Evolutionary conservation across 2,329 filamentous ascomycete species (phyloP), one percentile per base, ranked within the genome.

Genomic region (Aspergillus tubingensis): DNA sequence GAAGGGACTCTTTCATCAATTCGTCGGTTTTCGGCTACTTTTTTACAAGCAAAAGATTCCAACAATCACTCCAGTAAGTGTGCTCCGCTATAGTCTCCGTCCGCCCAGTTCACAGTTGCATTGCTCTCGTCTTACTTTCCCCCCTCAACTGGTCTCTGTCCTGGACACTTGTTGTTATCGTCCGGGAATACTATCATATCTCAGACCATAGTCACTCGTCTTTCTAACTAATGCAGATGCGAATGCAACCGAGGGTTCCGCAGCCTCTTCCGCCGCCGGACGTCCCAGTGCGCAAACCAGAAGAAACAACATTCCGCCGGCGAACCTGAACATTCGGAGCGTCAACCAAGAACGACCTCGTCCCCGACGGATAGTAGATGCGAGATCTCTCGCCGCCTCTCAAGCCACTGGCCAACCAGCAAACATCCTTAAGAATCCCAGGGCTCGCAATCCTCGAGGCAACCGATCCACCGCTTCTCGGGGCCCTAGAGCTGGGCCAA

Each of bases 351-450:
- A 62, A 49, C 64, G 63, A 44, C 52, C 62, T 44, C 68, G 66
- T 41, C 67, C 72, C 39, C 70, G 68, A 44, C 69, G 72, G 27
- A 66, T 68, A 19, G 56, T 78, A 56, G 76, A 78, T 63, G 76
- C 76, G 13, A 68, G 76, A 51, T 72, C 74, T 7, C 69, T 78
- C 27, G 75, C 69, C 5, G 73, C 74, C 8, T 62, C 70, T n/a
- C 66, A 65, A 52, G 58, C 66, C 27, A 67, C 67, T 57, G 67
- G 64, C 38, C 64, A 69, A n/a, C 67, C 68, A 17, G 60, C 67
- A 8, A 71, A 72, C 53, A 63, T 78, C 36, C 67, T 78, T 21
- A 74, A 70, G 48, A 68, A 66, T 32, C 68, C 72, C 5, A 65
- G 67, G 25, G 55, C 71, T 30, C 70, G 67, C 44, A 67, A 56